Percentiles rank a stretch among this genome's conserved stretches.
Conservation (phyloP, 2,329 filamentous ascomycete species). For the Pyricularia pennisetigena region DNA sequence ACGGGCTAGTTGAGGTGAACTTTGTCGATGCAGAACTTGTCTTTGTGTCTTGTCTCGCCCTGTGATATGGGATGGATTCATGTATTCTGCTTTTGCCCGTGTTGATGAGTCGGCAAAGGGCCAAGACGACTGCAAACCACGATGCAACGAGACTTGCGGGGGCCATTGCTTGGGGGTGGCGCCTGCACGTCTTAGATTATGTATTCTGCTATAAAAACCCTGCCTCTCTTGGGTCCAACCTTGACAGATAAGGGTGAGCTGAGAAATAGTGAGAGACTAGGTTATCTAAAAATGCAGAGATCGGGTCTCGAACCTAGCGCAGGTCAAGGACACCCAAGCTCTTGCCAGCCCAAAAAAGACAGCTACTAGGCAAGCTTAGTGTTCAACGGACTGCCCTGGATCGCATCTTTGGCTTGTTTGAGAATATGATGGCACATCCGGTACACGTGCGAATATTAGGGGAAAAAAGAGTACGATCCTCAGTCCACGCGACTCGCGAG, state of each 20-base stretch:
- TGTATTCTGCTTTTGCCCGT: not conserved
- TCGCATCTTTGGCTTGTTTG: not conserved
- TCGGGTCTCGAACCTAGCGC: not conserved
- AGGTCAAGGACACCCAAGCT: not conserved
- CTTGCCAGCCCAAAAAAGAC: not conserved
- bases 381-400: not conserved
- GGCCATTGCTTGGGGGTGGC: not conserved
- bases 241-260: not conserved
- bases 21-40: not conserved
- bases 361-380: not conserved
- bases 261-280: not conserved
- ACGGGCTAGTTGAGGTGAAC: not conserved
- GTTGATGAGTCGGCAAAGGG: not conserved
- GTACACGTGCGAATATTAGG: not conserved
- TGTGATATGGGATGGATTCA: not conserved
- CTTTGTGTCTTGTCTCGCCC: not conserved
- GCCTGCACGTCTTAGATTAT: not conserved
- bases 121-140: not conserved
- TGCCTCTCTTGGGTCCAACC: not conserved
- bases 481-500: not conserved
- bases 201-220: not conserved
- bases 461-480: not conserved
- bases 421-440: not conserved
- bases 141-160: not conserved
- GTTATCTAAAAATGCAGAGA: not conserved